Evolutionary conservation across 1,139 yeast species (phyloP), one percentile per base, ranked within the genome.

Genomic region (Candida glucosophila): DNA sequence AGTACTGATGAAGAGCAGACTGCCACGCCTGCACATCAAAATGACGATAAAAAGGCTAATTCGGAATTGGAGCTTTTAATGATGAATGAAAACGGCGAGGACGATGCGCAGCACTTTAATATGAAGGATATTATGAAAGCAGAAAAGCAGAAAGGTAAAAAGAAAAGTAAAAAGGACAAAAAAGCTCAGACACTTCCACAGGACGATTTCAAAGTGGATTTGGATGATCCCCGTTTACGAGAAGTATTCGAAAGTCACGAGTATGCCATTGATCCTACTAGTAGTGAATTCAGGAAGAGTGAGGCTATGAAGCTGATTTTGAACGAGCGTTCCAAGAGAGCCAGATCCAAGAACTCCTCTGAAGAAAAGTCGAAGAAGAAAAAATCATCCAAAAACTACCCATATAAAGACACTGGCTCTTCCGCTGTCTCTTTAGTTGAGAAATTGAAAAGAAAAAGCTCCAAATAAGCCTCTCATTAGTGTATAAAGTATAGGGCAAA

Each of bases 211-310:
- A 64, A 70, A 33, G 70, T 79, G 9, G 79, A 77, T 38, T 64
- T 77, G 48, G 58, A 63, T 28, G 99, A 92, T 62, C 78, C 81
- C 15, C 80, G 99, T 58, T 92, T 92, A 63, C 67, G 69, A 22
- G 95, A 85, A 41, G 67, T 90, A 37, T 88, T 82, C 46, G 93
- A 86, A 41, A 76, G 75, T 37, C 95, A 83, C 38, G 93, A 81
- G 31, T 92, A 76, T 55, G 95, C 96, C 7, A 85, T 90, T 43
- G 94, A 82, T 51, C 90, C 95, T 12, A 78, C 94, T 11, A 76
- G 70, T 41, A 80, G 94, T 12, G 95, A 83, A 47, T 90, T 73
- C 63, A 86, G 82, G 58, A 75, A 79, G 56, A 86, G 97, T 1
- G 61, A 74, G 20, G 85, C 92, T 13, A 86, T 88, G 95, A 77